A percentile compares a stretch with the other conserved stretches of the same genome.
These are phyloP conservation scores for Inonotus obliquus DNA, from an alignment of 1,284 basidiomycete species.

Conservation along the genomic window DNA sequence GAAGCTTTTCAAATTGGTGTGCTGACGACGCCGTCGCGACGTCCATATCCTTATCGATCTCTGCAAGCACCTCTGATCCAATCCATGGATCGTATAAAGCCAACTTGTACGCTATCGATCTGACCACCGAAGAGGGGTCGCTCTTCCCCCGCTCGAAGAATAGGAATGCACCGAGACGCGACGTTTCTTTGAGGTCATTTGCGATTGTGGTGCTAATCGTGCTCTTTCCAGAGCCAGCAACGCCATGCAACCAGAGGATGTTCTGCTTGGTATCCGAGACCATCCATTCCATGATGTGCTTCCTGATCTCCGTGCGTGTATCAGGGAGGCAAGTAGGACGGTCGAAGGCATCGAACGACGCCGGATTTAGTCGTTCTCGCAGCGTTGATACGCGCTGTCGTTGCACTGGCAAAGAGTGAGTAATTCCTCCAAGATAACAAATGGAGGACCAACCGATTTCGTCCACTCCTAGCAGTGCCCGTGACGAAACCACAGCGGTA, in stretches of 20 bases:
- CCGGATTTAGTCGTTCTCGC: too few species aligned
- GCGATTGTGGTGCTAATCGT: slow-evolving; percentile 22
- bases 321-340: slow-evolving; percentile 6
- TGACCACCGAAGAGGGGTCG: slow-evolving; percentile 19
- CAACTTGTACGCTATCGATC: slow-evolving; percentile 22
- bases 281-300: background rate
- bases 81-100: slow-evolving; percentile 17
- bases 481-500: background rate
- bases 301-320: background rate
- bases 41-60: background rate
- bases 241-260: slow-evolving; percentile 25
- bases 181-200: background rate
- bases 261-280: background rate
- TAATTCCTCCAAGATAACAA: background rate
- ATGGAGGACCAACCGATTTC: background rate
- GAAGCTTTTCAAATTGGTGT: slow-evolving; percentile 4
- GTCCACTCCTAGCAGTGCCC: background rate
- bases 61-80: background rate
- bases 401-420: background rate
- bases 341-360: background rate
- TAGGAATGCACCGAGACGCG: slow-evolving; percentile 12
- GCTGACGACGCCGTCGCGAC: background rate
- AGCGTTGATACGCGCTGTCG: background rate
- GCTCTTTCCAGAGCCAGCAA: slow-evolving; percentile 27
- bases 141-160: slow-evolving; percentile 19